phyloP scores from a whole-genome alignment of 179 eudicot species.

The Silene vulgaris region DNA sequence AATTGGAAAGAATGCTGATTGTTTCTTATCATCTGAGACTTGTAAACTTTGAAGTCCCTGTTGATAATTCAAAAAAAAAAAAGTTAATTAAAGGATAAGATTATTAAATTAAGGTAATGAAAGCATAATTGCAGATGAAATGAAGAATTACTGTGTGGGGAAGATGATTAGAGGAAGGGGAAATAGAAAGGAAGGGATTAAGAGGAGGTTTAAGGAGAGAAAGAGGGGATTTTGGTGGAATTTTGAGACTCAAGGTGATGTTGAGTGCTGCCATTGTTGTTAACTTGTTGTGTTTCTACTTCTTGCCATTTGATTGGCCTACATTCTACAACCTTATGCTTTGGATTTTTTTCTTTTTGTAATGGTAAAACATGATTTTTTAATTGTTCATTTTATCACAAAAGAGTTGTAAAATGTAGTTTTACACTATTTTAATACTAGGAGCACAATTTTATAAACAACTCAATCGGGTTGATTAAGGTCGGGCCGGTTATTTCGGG shows the following conservation, averaged over 20 bases:
- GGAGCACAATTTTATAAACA: too few relatives aligned
- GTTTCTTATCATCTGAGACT: slow-evolving; percentile 13
- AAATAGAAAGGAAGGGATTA: not conserved
- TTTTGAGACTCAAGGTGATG: slow-evolving; percentile 24
- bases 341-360: not conserved
- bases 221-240: slow-evolving; percentile 19
- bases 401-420: too few relatives aligned
- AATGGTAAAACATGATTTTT: too few relatives aligned
- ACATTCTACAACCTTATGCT: not conserved
- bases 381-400: too few relatives aligned
- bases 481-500: too few relatives aligned
- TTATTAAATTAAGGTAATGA: not conserved
- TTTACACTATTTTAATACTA: too few relatives aligned
- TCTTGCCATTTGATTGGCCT: slow-evolving; percentile 12
- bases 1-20: slow-evolving; percentile 4
- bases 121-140: not conserved
- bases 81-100: not conserved
- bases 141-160: slow-evolving; percentile 14
- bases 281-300: not conserved
- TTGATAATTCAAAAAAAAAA: not conserved
- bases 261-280: slow-evolving; percentile 30
- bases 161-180: not conserved
- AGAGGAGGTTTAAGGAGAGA: slow-evolving; percentile 20
- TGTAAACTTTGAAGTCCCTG: slow-evolving; percentile 20
- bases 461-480: too few relatives aligned